Conservation (phyloP, 1,284 basidiomycete species). For the Melanopsichium pennsylvanicum region DNA sequence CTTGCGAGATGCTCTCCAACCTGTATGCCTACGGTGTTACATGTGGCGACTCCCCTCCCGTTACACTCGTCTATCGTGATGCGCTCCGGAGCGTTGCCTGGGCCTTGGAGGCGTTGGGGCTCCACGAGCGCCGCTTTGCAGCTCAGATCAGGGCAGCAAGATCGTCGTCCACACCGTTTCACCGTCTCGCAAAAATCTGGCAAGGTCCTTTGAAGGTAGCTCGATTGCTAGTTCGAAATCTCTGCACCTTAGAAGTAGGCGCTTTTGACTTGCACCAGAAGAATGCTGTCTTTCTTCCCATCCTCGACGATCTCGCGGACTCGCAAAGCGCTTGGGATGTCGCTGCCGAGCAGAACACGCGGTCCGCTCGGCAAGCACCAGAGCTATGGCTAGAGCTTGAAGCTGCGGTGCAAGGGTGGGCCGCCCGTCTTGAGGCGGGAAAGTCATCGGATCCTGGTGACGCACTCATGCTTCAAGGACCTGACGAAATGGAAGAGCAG, state of each 20-base stretch:
- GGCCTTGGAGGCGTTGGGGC: constrained; percentile 29
- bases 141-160: constrained; percentile 15
- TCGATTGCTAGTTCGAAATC: neutral
- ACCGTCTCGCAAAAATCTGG: constrained; percentile 18
- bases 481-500: constrained; percentile 25
- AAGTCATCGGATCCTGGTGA: neutral
- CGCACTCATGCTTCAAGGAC: constrained; percentile 2
- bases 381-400: constrained; percentile 27
- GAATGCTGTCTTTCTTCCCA: constrained; percentile 16
- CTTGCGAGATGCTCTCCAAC: constrained; percentile 26
- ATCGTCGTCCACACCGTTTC: constrained; percentile 3
- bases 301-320: constrained; percentile 13
- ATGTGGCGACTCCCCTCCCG: constrained; percentile 27
- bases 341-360: neutral
- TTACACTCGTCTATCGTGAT: constrained; percentile 47
- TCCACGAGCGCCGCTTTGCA: constrained; percentile 19
- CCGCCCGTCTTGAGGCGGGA: constrained; percentile 6
- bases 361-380: constrained; percentile 2
- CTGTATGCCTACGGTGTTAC: constrained; percentile 43
- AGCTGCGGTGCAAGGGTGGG: constrained; percentile 8
- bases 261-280: constrained; percentile 22
- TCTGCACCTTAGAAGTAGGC: constrained; percentile 10
- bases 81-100: constrained; percentile 37
- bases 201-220: constrained; percentile 11
- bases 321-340: constrained; percentile 11